Percentiles rank a stretch among this genome's conserved stretches.
Evolutionary conservation across 169 alveolate species (phyloP).

Genomic region (Plasmodium relictum): DNA sequence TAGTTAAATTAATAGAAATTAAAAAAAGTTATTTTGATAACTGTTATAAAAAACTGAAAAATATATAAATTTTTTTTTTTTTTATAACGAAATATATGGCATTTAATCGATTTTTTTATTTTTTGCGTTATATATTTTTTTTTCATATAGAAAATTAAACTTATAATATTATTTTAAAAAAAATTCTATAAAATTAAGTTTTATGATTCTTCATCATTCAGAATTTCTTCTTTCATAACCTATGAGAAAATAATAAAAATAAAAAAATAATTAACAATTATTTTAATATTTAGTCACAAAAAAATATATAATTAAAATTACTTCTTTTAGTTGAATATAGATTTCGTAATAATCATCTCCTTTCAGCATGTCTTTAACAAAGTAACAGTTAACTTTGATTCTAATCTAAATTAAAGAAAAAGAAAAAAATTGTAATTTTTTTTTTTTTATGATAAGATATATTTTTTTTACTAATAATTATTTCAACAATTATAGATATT

Average conservation of each 20-base stretch:
- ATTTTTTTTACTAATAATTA: background rate
- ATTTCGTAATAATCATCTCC: slow-evolving; percentile 85
- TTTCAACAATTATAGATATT: background rate
- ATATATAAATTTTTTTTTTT: background rate
- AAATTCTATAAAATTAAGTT: background rate
- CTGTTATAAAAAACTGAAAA: slow-evolving; percentile 43
- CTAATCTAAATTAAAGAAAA: slow-evolving; percentile 75
- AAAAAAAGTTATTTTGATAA: slow-evolving; percentile 48
- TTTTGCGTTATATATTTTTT: background rate
- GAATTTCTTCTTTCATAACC: slow-evolving; percentile 77
- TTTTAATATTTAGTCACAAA: background rate
- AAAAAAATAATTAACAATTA: slow-evolving; percentile 1
- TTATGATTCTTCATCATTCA: slow-evolving; percentile 71
- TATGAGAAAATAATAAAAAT: background rate
- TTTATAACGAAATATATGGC: background rate
- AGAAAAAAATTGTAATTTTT: background rate
- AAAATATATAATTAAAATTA: slow-evolving; percentile 12
- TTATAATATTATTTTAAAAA: background rate
- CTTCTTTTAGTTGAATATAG: slow-evolving; percentile 83
- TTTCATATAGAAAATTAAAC: background rate
- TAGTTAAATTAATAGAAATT: slow-evolving; percentile 45
- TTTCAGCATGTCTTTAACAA: slow-evolving; percentile 87
- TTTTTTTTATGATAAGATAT: background rate
- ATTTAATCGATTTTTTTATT: slow-evolving; percentile 1
- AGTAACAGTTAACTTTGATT: slow-evolving; percentile 85